Evolutionary conservation across 2,329 filamentous ascomycete species (phyloP), one percentile per base, ranked within the genome.

Genomic region (Alternaria solani): DNA sequence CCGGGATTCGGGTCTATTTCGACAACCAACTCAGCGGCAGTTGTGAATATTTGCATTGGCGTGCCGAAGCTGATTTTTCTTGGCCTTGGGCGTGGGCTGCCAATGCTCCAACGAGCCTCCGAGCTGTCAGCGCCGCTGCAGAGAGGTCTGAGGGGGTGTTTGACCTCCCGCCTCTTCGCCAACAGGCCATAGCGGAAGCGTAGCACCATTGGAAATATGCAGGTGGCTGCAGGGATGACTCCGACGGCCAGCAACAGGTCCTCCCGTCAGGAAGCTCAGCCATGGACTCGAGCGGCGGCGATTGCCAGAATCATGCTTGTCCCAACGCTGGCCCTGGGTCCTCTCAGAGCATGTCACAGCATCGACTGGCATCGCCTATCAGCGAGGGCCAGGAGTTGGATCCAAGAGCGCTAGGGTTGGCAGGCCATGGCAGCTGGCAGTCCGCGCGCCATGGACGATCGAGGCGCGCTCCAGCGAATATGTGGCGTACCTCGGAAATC

Each of bases 371-470:
- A 36, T 46, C 61, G 59, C 64, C 64, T 63, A 62, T 62, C 64
- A 60, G 55, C 43, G 28, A 38, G 28, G 41, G 25, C 41, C 55
- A 54, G 54, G 42, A 46, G 51, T 51, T 30, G 55, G n/a, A 48
- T 28, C 62, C 65, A 65, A 59, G 56, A 47, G 38, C 9, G 41
- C 48, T 55, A 55, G 61, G 48, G 51, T 65, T 63, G 62, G 61
- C 64, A 59, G 61, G 51, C 54, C 63, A 55, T 60, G 64, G 64
- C 66, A 61, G 58, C 65, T 49, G 55, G 41, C 48, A 51, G 67
- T 26, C 53, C 57, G 67, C 58, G 56, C 57, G 64, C 67, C 38
- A 43, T 49, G 42, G 63, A 56, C 62, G 59, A 63, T 62, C 63
- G 63, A 62, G 63, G 53, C 59, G 59, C 56, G 23, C 55, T 55